Conservation (phyloP, 2,329 filamentous ascomycete genomes). For the Colletotrichum incanum region DNA sequence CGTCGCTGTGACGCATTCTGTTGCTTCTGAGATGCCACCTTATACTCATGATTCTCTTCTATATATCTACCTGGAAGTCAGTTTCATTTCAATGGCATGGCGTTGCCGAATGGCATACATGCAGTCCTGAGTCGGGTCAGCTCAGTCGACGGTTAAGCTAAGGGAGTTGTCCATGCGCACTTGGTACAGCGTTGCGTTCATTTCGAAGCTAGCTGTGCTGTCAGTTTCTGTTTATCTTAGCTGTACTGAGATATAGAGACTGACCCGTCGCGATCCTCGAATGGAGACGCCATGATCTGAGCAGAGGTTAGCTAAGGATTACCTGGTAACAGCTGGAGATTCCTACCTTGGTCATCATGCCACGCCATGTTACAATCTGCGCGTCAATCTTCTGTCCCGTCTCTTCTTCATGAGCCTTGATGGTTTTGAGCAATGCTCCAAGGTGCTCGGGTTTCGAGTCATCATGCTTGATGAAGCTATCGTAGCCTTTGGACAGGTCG, state of each 20-base stretch:
- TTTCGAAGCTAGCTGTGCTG: slow-evolving; percentile 79
- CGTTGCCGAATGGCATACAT: slow-evolving; percentile 59
- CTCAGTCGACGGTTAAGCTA: slow-evolving; percentile 34
- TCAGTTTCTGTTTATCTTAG: background rate
- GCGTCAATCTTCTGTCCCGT: slow-evolving; percentile 78
- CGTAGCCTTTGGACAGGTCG: slow-evolving; percentile 86
- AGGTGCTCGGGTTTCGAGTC: slow-evolving; percentile 89
- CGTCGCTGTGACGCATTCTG: slow-evolving; percentile 68
- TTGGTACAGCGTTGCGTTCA: slow-evolving; percentile 95
- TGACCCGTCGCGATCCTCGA: slow-evolving; percentile 85
- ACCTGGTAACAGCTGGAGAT: background rate
- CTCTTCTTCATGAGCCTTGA: slow-evolving; percentile 80
- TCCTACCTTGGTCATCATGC: slow-evolving; percentile 96
- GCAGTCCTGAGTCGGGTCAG: slow-evolving; percentile 61
- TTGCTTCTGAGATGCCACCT: slow-evolving; percentile 72
- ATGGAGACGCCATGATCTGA: slow-evolving; percentile 89
- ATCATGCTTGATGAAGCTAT: slow-evolving; percentile 87
- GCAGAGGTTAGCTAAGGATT: background rate
- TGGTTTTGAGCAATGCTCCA: slow-evolving; percentile 83
- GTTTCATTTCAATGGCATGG: background rate
- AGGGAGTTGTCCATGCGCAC: slow-evolving; percentile 63
- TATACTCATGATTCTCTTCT: slow-evolving; percentile 88
- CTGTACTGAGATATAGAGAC: slow-evolving; percentile 44
- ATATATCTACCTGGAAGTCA: slow-evolving; percentile 77
- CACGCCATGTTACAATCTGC: slow-evolving; percentile 92